Conservation (phyloP, 306 rosid genomes). For the Quercus engelmannii region DNA sequence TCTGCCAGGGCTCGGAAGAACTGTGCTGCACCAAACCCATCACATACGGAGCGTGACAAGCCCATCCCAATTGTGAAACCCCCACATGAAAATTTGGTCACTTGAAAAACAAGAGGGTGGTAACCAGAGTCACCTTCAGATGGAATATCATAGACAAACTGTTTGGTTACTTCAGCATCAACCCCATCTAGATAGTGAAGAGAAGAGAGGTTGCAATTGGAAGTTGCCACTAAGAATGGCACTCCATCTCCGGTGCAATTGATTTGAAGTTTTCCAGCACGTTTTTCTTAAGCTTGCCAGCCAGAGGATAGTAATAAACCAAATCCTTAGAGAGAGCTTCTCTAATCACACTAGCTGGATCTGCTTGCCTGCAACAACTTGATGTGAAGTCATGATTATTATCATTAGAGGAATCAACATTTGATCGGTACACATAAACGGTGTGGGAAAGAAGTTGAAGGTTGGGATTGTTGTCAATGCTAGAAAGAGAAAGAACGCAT, state of each 20-base stretch:
- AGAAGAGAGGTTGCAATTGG: conserved; percentile 43
- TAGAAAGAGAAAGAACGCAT: conserved; percentile 10
- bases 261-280: conserved; percentile 34
- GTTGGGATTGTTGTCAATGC: conserved; percentile 3
- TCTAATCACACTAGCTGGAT: conserved; percentile 29
- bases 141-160: conserved; percentile 29
- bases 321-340: conserved; percentile 42
- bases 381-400: neutral
- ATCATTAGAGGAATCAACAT: neutral
- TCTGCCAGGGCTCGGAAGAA: conserved; percentile 40
- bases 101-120: conserved; percentile 34
- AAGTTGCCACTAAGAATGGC: conserved; percentile 43
- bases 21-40: conserved; percentile 43
- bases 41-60: conserved; percentile 43
- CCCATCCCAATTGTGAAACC: conserved; percentile 51
- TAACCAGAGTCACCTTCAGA: conserved; percentile 22
- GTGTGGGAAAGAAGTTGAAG: neutral
- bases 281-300: conserved; percentile 30
- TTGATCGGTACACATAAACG: neutral
- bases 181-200: conserved; percentile 40
- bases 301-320: conserved; percentile 44
- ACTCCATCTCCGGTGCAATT: conserved; percentile 46
- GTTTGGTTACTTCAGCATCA: conserved; percentile 27
- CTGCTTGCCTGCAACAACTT: conserved; percentile 2
- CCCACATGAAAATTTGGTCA: conserved; percentile 48